phyloP scores from a whole-genome alignment of 257 asterid species.

The Handroanthus guayacan region DNA sequence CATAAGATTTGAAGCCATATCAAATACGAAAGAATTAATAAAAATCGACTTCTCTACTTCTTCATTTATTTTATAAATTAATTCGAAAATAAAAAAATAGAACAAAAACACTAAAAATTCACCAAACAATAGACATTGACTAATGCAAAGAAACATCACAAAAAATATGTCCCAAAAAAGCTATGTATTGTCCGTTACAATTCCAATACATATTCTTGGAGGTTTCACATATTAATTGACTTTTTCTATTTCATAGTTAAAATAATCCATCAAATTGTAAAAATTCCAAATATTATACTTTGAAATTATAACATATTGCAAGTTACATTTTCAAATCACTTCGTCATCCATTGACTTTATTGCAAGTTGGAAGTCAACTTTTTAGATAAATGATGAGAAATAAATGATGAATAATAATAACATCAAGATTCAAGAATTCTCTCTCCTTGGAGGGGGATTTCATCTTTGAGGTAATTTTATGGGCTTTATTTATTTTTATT shows the following conservation, averaged over 20 bases:
- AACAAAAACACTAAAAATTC: not conserved
- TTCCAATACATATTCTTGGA: not conserved
- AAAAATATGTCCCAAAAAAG: not conserved
- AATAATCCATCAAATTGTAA: not conserved
- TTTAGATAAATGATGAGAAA: not conserved
- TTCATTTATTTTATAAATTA: not conserved
- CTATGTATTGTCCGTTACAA: not conserved
- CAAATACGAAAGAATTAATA: too few species aligned
- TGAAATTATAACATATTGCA: not conserved
- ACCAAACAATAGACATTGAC: not conserved
- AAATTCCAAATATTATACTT: not conserved
- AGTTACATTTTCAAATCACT: not conserved
- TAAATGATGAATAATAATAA: not conserved
- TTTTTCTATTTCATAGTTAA: not conserved
- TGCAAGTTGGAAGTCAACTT: too few species aligned
- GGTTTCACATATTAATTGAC: constrained; percentile 8
- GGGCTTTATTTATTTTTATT: too few species aligned
- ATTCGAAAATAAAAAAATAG: not conserved
- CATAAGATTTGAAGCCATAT: too few species aligned
- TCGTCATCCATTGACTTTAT: constrained; percentile 36
- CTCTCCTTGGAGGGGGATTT: constrained; percentile 19
- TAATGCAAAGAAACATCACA: not conserved
- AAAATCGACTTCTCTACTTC: too few species aligned
- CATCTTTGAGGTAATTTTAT: constrained; percentile 33
- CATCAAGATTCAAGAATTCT: constrained; percentile 11